Evolutionary conservation across 1,139 yeast species (phyloP), one percentile per base, ranked within the genome.

Genomic region (Geotrichum cucujoidarum): DNA sequence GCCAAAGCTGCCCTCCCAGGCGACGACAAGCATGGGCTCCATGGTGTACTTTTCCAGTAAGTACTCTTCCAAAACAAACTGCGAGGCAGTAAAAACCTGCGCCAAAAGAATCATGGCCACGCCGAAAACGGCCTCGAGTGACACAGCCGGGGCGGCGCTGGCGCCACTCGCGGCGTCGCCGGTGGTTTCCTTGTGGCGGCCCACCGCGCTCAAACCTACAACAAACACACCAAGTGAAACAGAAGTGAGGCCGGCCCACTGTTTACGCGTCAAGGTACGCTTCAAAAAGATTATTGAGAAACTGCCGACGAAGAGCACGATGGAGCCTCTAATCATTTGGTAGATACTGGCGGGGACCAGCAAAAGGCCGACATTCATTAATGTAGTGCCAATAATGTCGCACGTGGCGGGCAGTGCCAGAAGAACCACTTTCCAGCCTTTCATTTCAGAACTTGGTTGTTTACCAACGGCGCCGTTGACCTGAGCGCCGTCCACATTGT

Each of bases 321-420:
- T 70, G 0, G 90, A 76, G 3, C 95, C 95, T 56, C 95, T 72
- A n/a, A 84, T 80, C 95, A 85, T 85, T 63, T 85, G 95, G 64
- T 83, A 85, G 40, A 85, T 75, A 1, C 90, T 82, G 14, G 85
- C 95, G 0, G 94, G 92, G 1, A 81, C 80, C 62, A 80, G 79
- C 14, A 84, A 64, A 53, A 85, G 71, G 0, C 94, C 95, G n/a
- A 84, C 64, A 58, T 84, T 83, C 77, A 85, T 75, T 57, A 85
- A 66, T 0, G 94, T 84, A 1, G 95, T 85, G 2, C 83, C 92
- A 42, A 76, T 61, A 49, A 85, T 73, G 62, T 86, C 95, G 64
- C 89, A 83, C 13, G 76, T 62, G 1, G 95, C 80, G 1, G 95
- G 94, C 32, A 83, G 64, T 0, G 86, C 69, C 43, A 77, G 60